Percentiles rank a stretch among this genome's conserved stretches.
Conservation (phyloP, 1,284 basidiomycete genomes). For the Apiotrichum gamsii region DNA sequence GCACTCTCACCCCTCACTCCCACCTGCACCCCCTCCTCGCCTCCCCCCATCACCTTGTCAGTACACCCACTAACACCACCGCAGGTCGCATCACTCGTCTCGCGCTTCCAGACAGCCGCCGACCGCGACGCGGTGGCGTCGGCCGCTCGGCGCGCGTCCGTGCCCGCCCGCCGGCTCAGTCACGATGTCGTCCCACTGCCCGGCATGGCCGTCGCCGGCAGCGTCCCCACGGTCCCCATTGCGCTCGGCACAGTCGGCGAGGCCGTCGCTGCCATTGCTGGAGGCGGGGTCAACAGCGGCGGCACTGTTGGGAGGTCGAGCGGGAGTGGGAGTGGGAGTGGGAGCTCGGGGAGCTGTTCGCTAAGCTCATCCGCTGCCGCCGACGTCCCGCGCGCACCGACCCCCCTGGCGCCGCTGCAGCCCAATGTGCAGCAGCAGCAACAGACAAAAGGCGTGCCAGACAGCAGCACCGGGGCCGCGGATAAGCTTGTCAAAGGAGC, state of each 20-base stretch:
- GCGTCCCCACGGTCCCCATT: too few species aligned
- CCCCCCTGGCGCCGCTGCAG: neutral
- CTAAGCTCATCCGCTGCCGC: too few species aligned
- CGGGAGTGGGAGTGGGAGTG: too few species aligned
- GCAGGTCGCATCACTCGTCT: slow-evolving; percentile 21
- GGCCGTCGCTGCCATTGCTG: neutral
- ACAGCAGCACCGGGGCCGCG: too few species aligned
- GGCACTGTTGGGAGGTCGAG: too few species aligned
- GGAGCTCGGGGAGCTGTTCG: too few species aligned
- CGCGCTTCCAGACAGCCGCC: slow-evolving; percentile 21
- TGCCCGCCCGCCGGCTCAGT: neutral
- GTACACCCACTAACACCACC: slow-evolving; percentile 2
- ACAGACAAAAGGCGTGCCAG: too few species aligned
- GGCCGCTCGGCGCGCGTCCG: slow-evolving; percentile 5
- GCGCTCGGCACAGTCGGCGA: neutral
- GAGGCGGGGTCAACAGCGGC: neutral
- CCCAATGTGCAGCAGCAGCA: slow-evolving; percentile 4
- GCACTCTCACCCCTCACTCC: neutral
- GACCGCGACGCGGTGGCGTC: slow-evolving; percentile 12
- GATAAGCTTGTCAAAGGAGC: too few species aligned
- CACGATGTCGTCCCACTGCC: neutral
- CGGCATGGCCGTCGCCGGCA: too few species aligned
- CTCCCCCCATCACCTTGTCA: too few species aligned
- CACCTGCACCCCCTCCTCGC: neutral
- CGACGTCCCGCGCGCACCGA: neutral